phyloP scores from a whole-genome alignment of 2,329 filamentous ascomycete species.

The Corynespora cassiicola region DNA sequence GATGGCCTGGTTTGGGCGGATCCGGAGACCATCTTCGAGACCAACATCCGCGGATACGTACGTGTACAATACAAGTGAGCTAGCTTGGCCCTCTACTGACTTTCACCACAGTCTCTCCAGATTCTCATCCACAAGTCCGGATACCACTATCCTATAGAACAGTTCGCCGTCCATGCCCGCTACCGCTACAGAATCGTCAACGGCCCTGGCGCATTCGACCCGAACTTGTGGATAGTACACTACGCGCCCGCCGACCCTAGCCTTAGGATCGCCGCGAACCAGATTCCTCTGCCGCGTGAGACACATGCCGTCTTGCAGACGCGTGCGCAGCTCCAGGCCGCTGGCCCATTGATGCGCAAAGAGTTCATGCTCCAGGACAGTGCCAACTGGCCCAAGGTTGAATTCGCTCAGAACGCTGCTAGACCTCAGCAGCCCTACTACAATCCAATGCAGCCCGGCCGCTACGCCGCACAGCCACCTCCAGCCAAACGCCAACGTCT shows the following conservation, averaged over 20 bases:
- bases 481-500: constrained; percentile 54
- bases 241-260: constrained; percentile 79
- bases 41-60: constrained; percentile 75
- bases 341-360: constrained; percentile 81
- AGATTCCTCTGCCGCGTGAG: constrained; percentile 67
- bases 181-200: constrained; percentile 85
- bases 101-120: constrained; percentile 75
- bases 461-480: constrained; percentile 48
- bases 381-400: constrained; percentile 86
- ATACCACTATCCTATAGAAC: constrained; percentile 75
- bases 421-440: constrained; percentile 36
- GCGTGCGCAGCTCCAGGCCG: constrained; percentile 67
- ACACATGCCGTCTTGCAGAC: constrained; percentile 67
- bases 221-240: constrained; percentile 88
- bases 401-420: constrained; percentile 61
- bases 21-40: constrained; percentile 76
- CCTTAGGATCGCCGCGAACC: constrained; percentile 73
- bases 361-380: constrained; percentile 95
- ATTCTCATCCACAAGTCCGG: constrained; percentile 84
- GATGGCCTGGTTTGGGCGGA: constrained; percentile 94
- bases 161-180: constrained; percentile 76
- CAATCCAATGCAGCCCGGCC: constrained; percentile 43
- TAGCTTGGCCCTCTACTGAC: constrained; percentile 7
- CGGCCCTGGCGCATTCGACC: constrained; percentile 74
- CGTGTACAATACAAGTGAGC: constrained; percentile 10